These are phyloP conservation scores for Cystobasidium ongulense DNA, from an alignment of 768 basidiomycete species.

Conservation along the genomic window DNA sequence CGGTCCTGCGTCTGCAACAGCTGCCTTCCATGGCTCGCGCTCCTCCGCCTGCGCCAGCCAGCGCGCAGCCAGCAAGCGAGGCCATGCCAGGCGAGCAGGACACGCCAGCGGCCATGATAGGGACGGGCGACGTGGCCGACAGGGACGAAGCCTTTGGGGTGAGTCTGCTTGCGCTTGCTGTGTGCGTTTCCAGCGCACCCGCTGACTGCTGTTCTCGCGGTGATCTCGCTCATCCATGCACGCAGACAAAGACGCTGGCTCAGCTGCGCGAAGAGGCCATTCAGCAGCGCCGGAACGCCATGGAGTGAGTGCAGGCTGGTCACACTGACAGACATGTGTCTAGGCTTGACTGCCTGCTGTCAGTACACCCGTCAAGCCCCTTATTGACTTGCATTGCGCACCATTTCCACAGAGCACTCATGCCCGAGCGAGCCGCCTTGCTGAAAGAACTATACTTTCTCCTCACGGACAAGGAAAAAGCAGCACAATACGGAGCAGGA, in stretches of 20 bases:
- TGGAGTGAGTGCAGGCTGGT: background rate
- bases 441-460: slow-evolving; percentile 21
- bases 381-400: background rate
- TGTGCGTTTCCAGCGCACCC: background rate
- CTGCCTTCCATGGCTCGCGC: background rate
- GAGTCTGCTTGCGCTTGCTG: background rate
- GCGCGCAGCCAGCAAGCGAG: background rate
- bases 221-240: background rate
- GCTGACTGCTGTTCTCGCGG: background rate
- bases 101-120: background rate
- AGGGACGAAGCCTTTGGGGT: slow-evolving; percentile 13
- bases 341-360: background rate
- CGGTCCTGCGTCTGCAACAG: background rate
- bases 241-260: slow-evolving; percentile 26
- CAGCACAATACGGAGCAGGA: slow-evolving; percentile 10
- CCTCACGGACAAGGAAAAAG: background rate
- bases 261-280: slow-evolving; percentile 20
- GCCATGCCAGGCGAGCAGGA: background rate
- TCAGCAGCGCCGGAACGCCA: background rate
- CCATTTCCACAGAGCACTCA: background rate
- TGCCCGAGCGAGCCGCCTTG: slow-evolving; percentile 20
- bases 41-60: background rate
- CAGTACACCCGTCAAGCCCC: background rate
- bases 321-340: background rate
- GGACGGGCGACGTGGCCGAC: background rate